Evolutionary conservation across 305 asterid genomes (phyloP).

Genomic region (Nicotiana rustica): DNA sequence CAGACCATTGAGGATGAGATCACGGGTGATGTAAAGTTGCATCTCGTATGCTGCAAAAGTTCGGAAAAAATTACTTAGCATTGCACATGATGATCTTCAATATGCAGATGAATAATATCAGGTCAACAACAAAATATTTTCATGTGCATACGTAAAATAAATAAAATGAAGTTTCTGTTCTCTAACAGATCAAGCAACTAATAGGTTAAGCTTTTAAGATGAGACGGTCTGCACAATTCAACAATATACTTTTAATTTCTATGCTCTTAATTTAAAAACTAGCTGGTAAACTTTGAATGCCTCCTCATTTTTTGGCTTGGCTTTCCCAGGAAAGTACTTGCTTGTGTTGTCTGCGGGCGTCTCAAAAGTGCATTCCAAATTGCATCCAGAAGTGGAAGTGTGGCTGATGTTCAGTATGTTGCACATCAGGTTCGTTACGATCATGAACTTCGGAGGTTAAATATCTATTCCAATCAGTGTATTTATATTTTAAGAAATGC

Average conservation of each 20-base stretch:
- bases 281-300: constrained; percentile 35
- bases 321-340: constrained; percentile 89
- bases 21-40: no score
- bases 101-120: no score
- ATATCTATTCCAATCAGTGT: not conserved
- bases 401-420: constrained; percentile 97
- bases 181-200: constrained; percentile 15
- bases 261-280: not conserved
- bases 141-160: constrained; percentile 7
- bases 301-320: constrained; percentile 38
- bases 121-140: not conserved
- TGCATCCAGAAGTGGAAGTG: constrained; percentile 98
- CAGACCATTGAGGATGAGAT: no score
- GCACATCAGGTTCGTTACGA: constrained; percentile 86
- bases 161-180: not conserved
- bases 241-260: constrained; percentile 11
- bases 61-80: no score
- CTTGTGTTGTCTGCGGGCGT: constrained; percentile 99
- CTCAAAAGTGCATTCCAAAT: constrained; percentile 98
- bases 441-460: constrained; percentile 37
- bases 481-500: constrained; percentile 16
- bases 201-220: constrained; percentile 23
- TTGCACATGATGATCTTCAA: no score
- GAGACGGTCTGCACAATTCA: not conserved
- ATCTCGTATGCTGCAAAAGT: no score